Evolutionary conservation across 768 basidiomycete species (phyloP).

Genomic region (Pleurotus citrinopileatus): DNA sequence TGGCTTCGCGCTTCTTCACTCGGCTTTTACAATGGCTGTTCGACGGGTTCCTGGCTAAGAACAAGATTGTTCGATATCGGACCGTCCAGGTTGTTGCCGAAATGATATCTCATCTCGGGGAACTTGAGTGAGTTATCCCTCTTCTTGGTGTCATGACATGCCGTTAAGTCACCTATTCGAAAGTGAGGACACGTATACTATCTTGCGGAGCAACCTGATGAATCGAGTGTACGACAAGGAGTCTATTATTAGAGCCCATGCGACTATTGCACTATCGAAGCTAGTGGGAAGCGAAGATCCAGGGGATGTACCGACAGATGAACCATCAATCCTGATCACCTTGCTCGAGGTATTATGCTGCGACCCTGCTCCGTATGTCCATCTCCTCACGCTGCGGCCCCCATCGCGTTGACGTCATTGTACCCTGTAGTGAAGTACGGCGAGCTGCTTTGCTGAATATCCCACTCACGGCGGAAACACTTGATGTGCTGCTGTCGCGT

Average conservation of each 20-base stretch:
- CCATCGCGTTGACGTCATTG: not conserved
- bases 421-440: constrained; percentile 72
- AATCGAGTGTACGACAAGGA: constrained; percentile 90
- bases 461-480: constrained; percentile 56
- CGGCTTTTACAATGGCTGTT: constrained; percentile 71
- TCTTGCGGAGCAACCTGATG: constrained; percentile 65
- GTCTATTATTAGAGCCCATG: constrained; percentile 75
- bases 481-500: constrained; percentile 69
- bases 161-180: not conserved
- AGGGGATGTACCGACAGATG: constrained; percentile 45
- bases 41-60: constrained; percentile 84
- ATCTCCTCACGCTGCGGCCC: not conserved
- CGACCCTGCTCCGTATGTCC: constrained; percentile 66
- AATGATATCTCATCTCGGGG: constrained; percentile 80
- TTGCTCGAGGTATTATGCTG: constrained; percentile 66
- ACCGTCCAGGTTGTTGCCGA: constrained; percentile 80
- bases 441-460: constrained; percentile 81
- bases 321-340: constrained; percentile 57
- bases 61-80: constrained; percentile 85
- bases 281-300: constrained; percentile 71
- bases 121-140: constrained; percentile 71
- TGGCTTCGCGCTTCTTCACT: constrained; percentile 65
- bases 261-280: constrained; percentile 76
- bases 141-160: not conserved
- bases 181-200: constrained; percentile 80